Evolutionary conservation across 495 filamentous ascomycete species (phyloP).

Genomic region (Choiromyces venosus): DNA sequence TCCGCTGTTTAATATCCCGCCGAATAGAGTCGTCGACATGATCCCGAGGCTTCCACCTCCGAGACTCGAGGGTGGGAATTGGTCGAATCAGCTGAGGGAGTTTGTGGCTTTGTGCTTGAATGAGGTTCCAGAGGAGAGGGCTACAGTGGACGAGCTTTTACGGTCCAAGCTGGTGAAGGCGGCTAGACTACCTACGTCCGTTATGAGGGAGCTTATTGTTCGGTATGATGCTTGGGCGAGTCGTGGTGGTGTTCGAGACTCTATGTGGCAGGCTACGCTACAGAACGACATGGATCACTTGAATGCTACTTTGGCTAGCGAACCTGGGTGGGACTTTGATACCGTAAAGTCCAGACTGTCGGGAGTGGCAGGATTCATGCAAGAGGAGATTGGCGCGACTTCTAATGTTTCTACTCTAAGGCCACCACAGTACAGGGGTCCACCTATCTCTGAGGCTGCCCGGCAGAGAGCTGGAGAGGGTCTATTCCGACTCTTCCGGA

Average conservation of each 20-base stretch:
- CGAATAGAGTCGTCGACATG: constrained; percentile 52
- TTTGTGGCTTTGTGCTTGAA: constrained; percentile 76
- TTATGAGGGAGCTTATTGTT: constrained; percentile 65
- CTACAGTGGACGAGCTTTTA: constrained; percentile 62
- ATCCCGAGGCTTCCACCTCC: constrained; percentile 49
- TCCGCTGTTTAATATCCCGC: constrained; percentile 54
- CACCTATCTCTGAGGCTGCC: constrained; percentile 15
- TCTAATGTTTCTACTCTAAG: constrained; percentile 24
- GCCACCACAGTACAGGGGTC: constrained; percentile 11
- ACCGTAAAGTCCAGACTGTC: constrained; percentile 46
- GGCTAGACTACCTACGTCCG: constrained; percentile 65
- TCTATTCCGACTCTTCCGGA: constrained; percentile 26
- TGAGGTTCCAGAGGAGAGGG: constrained; percentile 65
- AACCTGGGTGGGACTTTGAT: constrained; percentile 70
- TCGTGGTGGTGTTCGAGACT: constrained; percentile 73
- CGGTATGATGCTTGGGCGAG: constrained; percentile 83
- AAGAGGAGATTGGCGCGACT: constrained; percentile 25
- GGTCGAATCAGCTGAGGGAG: constrained; percentile 67
- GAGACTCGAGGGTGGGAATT: constrained; percentile 68
- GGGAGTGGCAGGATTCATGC: constrained; percentile 33
- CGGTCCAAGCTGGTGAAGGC: constrained; percentile 59
- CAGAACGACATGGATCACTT: constrained; percentile 65
- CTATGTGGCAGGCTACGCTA: constrained; percentile 54
- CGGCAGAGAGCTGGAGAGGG: constrained; percentile 27
- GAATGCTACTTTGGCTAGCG: constrained; percentile 74